A percentile compares a stretch with the other conserved stretches of the same genome.
These are phyloP conservation scores for Nakazawaea ambrosiae DNA, from an alignment of 805 yeast species.

Conservation along the genomic window DNA sequence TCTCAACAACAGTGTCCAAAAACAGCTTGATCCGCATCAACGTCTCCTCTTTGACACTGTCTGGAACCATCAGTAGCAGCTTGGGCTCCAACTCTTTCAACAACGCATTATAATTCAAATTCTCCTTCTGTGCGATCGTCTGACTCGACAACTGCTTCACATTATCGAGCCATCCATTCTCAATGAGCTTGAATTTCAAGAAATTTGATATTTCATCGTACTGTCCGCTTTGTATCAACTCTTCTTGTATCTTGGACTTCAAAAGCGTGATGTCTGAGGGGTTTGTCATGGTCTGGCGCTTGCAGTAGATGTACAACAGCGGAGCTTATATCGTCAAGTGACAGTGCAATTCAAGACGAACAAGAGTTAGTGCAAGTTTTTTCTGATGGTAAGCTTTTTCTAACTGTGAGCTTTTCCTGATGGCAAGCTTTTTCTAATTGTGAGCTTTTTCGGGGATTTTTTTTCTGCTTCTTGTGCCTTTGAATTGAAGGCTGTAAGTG, in stretches of 20 bases:
- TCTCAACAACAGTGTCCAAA: slow-evolving; percentile 44
- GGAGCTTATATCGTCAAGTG: no score
- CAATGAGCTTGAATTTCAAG: slow-evolving; percentile 56
- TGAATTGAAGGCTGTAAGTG: no score
- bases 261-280: slow-evolving; percentile 16
- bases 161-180: slow-evolving; percentile 83
- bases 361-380: no score
- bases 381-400: no score
- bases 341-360: no score
- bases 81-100: slow-evolving; percentile 48
- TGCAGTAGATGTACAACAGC: no score
- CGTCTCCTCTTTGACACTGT: slow-evolving; percentile 51
- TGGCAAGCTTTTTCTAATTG: no score
- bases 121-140: slow-evolving; percentile 32
- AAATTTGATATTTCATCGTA: slow-evolving; percentile 67
- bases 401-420: no score
- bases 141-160: slow-evolving; percentile 50
- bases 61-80: slow-evolving; percentile 68
- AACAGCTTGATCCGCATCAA: slow-evolving; percentile 52
- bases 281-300: slow-evolving; percentile 9
- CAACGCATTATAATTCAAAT: slow-evolving; percentile 46
- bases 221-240: slow-evolving; percentile 69
- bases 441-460: no score
- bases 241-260: slow-evolving; percentile 59
- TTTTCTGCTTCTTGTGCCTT: no score